These are phyloP conservation scores for Solanum phureja DNA, from an alignment of 257 asterid species.

Conservation along the genomic window DNA sequence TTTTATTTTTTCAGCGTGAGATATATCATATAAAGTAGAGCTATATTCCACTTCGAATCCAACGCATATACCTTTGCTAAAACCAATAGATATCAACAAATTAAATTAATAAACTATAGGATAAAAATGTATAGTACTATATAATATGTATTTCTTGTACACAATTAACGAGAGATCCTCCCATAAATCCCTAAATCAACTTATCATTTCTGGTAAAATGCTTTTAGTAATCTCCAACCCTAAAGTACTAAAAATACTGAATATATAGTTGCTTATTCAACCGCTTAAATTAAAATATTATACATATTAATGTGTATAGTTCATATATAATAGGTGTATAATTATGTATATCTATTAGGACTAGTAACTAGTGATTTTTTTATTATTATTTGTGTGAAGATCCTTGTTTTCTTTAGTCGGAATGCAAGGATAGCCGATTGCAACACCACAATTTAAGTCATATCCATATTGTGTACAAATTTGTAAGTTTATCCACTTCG, in stretches of 20 bases:
- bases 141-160: too few species aligned
- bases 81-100: background rate
- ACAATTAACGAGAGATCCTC: too few species aligned
- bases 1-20: constrained; percentile 32
- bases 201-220: too few species aligned
- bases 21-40: constrained; percentile 37
- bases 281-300: too few species aligned
- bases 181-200: too few species aligned
- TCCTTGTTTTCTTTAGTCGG: too few species aligned
- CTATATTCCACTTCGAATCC: constrained; percentile 20
- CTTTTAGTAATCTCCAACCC: too few species aligned
- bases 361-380: background rate
- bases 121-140: background rate
- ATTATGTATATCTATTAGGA: background rate
- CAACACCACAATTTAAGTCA: background rate
- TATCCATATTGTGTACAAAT: background rate
- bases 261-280: too few species aligned
- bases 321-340: too few species aligned
- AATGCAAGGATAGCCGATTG: background rate
- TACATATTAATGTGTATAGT: too few species aligned
- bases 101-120: background rate
- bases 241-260: too few species aligned
- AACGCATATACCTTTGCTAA: constrained; percentile 1
- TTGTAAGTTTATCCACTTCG: background rate
- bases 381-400: background rate